Evolutionary conservation across 2,329 filamentous ascomycete species (phyloP), one percentile per base, ranked within the genome.

Genomic region (Diplodia sapinea): DNA sequence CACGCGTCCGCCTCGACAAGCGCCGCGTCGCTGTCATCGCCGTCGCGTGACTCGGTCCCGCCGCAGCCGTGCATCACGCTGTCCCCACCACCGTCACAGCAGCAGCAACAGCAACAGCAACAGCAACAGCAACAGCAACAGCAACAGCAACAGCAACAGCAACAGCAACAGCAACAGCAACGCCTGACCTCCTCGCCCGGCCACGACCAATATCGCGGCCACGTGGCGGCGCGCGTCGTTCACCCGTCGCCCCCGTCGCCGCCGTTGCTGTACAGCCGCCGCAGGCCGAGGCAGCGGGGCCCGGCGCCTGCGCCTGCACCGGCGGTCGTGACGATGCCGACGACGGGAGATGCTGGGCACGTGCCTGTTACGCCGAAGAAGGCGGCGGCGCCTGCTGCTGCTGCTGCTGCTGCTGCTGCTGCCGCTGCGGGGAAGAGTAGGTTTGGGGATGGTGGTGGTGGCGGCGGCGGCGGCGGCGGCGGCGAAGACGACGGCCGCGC

Each of bases 231-330:
- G 4, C 31, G 57, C 40, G 33, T 61, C 17, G 49, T 43, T 7
- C 57, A 33, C 31, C 31, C 47, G 57, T 61, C 57, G 4, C 57
- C 57, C 2, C 55, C 55, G 33, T 33, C 52, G 26, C 40, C 26
- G 82, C 82, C 33, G 77, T 31, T 40, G 31, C 15, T 11, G 26
- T 26, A 17, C 29, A 33, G 23, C 15, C 51, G 23, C 23, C 55
- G 36, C 55, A 40, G 55, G 12, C 57, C 57, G 26, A 47, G 57
- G 15, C 57, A 61, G 57, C 36, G 40, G n/a, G 31, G 57, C 15
- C 57, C 57, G 2, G 57, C 57, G 2, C 57, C 57, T 3, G 23
- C 40, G 15, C 57, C 57, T 3, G 23, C 40, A 5, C 26, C 26
- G 3, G 26, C 26, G 3, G 26, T 26, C 26, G n/a, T 31, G 26